A percentile compares a stretch with the other conserved stretches of the same genome.
These are phyloP conservation scores for Sporobolomyces phaffii DNA, from an alignment of 768 basidiomycete genomes.

Conservation along the genomic window DNA sequence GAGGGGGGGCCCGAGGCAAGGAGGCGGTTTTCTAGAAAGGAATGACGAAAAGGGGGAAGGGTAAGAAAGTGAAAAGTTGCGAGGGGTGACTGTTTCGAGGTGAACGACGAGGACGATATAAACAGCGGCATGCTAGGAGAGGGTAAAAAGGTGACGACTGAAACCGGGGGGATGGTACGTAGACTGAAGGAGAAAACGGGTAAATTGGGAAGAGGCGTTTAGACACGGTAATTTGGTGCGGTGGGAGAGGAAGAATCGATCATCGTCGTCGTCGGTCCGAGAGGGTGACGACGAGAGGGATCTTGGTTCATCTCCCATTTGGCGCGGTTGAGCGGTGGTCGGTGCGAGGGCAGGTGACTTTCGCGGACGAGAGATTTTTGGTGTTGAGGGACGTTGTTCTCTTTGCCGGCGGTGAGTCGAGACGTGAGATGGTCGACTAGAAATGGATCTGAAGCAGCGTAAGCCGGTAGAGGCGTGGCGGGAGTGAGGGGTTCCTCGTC, in stretches of 20 bases:
- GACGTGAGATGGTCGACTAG: slow-evolving; percentile 46
- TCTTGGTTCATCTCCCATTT: slow-evolving; percentile 36
- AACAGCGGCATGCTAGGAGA: background rate
- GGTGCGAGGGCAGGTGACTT: background rate
- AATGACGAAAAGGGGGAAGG: background rate
- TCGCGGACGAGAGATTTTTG: background rate
- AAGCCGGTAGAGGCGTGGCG: slow-evolving; percentile 27
- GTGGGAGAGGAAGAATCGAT: slow-evolving; percentile 4
- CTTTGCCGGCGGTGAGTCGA: slow-evolving; percentile 52
- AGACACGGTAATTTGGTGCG: background rate
- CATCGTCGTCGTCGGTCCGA: slow-evolving; percentile 6
- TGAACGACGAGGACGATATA: background rate
- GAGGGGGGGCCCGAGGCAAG: background rate
- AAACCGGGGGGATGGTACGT: background rate
- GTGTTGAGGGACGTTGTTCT: slow-evolving; percentile 10
- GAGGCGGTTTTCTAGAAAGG: background rate
- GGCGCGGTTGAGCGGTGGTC: slow-evolving; percentile 29
- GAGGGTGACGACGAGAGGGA: background rate
- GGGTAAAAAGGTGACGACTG: slow-evolving; percentile 2
- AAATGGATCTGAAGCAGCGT: slow-evolving; percentile 44
- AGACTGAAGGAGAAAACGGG: background rate
- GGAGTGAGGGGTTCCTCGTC: slow-evolving; percentile 37
- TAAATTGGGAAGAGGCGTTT: background rate
- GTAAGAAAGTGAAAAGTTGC: background rate
- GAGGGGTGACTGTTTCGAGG: background rate